Evolutionary conservation across 2,329 filamentous ascomycete species (phyloP), one percentile per base, ranked within the genome.

Genomic region (Exophiala oligosperma): DNA sequence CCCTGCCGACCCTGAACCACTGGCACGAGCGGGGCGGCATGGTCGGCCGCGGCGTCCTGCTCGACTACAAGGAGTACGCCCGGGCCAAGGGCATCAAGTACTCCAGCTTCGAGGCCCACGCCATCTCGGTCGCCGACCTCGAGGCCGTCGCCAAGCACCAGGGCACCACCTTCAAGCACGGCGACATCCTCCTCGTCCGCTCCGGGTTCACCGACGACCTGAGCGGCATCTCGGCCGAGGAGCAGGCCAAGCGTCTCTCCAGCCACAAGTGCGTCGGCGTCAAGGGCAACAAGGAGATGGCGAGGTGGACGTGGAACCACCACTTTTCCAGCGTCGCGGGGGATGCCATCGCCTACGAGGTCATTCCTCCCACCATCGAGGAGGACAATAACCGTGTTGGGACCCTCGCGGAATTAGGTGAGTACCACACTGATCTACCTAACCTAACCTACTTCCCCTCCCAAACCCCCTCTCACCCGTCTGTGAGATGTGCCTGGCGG

Each of bases 171-270:
- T 79, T 84, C 64, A 77, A 77, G 57, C 71, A 79, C 2, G 88
- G 87, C 5, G 87, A 90, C 61, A 82, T 91, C 56, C 76, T 91
- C 12, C 76, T 90, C 50, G 69, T 91, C 14, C 79, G 87, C 12
- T 85, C 82, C 1, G 87, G 88, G 0, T 84, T 81, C 64, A 83
- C 85, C 7, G 80, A 87, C 64, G 75, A 80, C 4, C 81, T 88
- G 52, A 74, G 84, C 61, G 71, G 71, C 2, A 79, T 77, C 3
- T 72, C 64, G 0, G 64, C 69, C 1, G 70, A 69, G n/a, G 70
- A 75, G 43, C 71, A 75, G 29, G 65, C 64, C 26, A 65, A 64
- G 35, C 70, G 70, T 9, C 57, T 68, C 38, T 56, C 51, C 26
- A 62, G 63, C 9, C 54, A 60, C 49, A 71, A 76, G 53, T 83